Percentiles rank a stretch among this genome's conserved stretches.
Evolutionary conservation across 495 filamentous ascomycete genomes (phyloP).

Genomic region (Penicillium pancosmium): DNA sequence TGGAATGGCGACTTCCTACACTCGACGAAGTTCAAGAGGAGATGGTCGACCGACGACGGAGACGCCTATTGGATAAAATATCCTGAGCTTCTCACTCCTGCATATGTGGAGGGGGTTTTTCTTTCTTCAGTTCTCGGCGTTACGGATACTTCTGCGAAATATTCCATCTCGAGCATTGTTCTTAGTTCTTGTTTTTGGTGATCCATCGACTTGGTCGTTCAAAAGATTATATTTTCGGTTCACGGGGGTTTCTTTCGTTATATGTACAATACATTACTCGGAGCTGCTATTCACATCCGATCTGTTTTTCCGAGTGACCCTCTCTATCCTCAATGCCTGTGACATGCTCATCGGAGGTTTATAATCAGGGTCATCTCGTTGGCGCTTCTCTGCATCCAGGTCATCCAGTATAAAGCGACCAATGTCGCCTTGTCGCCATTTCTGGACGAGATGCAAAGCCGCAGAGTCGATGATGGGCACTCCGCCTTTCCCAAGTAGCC

Average conservation of each 20-base stretch:
- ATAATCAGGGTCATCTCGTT: constrained; percentile 41
- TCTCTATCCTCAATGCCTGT: constrained; percentile 46
- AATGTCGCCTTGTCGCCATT: constrained; percentile 77
- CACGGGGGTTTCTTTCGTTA: constrained; percentile 13
- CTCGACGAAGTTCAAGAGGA: constrained; percentile 91
- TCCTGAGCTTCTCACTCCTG: constrained; percentile 43
- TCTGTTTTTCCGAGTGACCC: constrained; percentile 36
- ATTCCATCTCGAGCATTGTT: constrained; percentile 25
- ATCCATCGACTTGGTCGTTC: constrained; percentile 14
- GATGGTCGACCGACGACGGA: constrained; percentile 81
- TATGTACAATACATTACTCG: constrained; percentile 30
- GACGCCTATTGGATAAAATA: constrained; percentile 79
- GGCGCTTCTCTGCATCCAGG: constrained; percentile 59
- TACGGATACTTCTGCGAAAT: constrained; percentile 29
- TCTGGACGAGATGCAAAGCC: constrained; percentile 81
- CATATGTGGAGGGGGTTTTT: constrained; percentile 12
- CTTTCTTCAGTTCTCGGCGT: constrained; percentile 28
- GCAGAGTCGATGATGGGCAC: constrained; percentile 69
- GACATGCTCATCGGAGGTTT: constrained; percentile 43
- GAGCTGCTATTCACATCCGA: constrained; percentile 24
- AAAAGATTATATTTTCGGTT: constrained; percentile 19
- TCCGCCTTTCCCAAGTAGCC: constrained; percentile 76
- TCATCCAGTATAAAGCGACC: constrained; percentile 83
- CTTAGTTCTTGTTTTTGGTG: constrained; percentile 13
- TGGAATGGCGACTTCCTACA: constrained; percentile 82